phyloP scores from a whole-genome alignment of 805 yeast genomes.

The Saccharomycopsis javanensis region DNA sequence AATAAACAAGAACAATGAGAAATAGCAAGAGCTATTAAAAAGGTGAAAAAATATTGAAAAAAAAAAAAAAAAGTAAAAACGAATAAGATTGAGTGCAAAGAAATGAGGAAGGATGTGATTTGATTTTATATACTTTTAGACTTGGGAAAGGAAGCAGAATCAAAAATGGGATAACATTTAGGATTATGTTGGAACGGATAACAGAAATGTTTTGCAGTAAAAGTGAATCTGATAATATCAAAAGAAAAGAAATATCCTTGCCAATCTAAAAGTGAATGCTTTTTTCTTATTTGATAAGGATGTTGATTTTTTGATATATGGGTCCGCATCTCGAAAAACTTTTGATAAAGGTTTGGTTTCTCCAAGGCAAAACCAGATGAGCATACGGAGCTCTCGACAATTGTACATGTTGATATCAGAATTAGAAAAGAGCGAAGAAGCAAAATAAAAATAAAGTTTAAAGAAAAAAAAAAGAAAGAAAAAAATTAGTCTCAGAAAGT shows the following conservation, averaged over 20 bases:
- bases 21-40: too few relatives aligned
- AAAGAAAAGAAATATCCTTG: neutral
- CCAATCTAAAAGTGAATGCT: too few relatives aligned
- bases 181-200: neutral
- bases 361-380: neutral
- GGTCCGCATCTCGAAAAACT: neutral
- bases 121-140: neutral
- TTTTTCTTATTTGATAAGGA: slow-evolving; percentile 1
- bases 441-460: too few relatives aligned
- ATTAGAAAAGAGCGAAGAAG: too few relatives aligned
- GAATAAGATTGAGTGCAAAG: neutral
- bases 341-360: neutral
- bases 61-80: neutral
- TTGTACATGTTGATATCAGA: too few relatives aligned
- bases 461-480: too few relatives aligned
- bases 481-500: too few relatives aligned
- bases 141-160: neutral
- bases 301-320: neutral
- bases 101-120: neutral
- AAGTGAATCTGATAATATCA: neutral
- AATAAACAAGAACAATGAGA: too few relatives aligned
- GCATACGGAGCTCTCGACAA: too few relatives aligned
- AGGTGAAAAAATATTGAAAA: neutral
- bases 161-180: neutral
- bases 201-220: neutral